Evolutionary conservation across 1,284 basidiomycete species (phyloP).

Genomic region (Spongiforma sp.): DNA sequence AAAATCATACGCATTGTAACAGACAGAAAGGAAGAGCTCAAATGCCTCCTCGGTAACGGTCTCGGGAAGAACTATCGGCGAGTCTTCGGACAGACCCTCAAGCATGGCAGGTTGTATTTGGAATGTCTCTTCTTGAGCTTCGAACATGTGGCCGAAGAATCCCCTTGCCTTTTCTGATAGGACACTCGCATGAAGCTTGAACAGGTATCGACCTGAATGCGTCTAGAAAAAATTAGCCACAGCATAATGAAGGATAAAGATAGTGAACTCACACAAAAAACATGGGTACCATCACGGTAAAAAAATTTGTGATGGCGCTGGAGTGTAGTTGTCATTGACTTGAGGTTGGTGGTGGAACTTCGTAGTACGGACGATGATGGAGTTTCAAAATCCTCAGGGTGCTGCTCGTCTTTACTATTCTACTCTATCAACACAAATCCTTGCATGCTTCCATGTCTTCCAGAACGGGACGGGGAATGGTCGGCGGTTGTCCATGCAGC

Average conservation of each 20-base stretch:
- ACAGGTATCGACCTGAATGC: neutral
- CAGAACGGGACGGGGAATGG: neutral
- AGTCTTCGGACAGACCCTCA: neutral
- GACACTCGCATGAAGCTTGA: neutral
- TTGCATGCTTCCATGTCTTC: neutral
- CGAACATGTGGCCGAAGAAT: neutral
- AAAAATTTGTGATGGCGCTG: neutral
- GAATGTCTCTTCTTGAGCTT: neutral
- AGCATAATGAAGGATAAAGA: neutral
- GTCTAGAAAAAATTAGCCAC: neutral
- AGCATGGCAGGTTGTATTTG: neutral
- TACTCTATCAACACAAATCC: neutral
- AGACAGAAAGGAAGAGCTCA: neutral
- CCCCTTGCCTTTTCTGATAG: neutral
- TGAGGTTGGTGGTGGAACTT: no score
- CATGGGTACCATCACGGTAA: neutral
- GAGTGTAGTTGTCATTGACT: no score
- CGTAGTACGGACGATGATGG: neutral
- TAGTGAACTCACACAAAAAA: neutral
- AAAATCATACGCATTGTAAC: neutral
- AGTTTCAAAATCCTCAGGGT: neutral
- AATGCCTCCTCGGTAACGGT: neutral
- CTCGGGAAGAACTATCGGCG: neutral
- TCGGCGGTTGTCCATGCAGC: neutral
- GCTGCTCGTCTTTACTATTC: neutral